Conservation (phyloP, 352 stramenopile species). For the Phytophthora crassamura region DNA sequence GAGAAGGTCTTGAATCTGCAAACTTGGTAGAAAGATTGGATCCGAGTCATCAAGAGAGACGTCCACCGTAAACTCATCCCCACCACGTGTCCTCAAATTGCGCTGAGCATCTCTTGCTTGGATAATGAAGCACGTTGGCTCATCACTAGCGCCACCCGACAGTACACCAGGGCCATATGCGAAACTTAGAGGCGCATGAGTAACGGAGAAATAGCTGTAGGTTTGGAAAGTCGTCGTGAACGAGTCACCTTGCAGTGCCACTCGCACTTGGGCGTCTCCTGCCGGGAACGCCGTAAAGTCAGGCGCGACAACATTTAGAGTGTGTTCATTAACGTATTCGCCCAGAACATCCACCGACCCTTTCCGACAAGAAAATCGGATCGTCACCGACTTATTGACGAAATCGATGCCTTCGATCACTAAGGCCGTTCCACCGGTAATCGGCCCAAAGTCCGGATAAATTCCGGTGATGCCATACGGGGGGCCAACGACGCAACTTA, state of each 20-base stretch:
- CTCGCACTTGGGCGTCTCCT: conserved; percentile 88
- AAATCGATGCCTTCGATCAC: conserved; percentile 95
- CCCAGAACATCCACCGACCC: conserved; percentile 91
- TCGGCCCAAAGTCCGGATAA: conserved; percentile 89
- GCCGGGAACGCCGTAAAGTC: conserved; percentile 91
- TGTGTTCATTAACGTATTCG: conserved; percentile 90
- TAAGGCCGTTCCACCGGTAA: conserved; percentile 91
- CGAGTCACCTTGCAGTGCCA: conserved; percentile 92
- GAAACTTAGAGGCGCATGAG: conserved; percentile 85
- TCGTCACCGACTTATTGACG: conserved; percentile 66
- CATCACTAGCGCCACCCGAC: conserved; percentile 73
- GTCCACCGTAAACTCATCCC: conserved; percentile 92
- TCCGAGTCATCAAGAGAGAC: conserved; percentile 56
- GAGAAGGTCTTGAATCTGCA: conserved; percentile 84
- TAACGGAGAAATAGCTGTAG: conserved; percentile 96
- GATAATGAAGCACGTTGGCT: conserved; percentile 85
- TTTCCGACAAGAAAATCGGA: conserved; percentile 93
- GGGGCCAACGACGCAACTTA: conserved; percentile 95
- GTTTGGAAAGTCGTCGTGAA: conserved; percentile 95
- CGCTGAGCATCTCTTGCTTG: conserved; percentile 84
- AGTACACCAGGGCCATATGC: conserved; percentile 95
- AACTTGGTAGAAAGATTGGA: conserved; percentile 60
- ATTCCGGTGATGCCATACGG: conserved; percentile 95
- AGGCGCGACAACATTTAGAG: conserved; percentile 87
- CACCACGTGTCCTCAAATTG: conserved; percentile 88